These are phyloP conservation scores for Aspergillus ruber DNA, from an alignment of 2,329 filamentous ascomycete genomes.

Conservation along the genomic window DNA sequence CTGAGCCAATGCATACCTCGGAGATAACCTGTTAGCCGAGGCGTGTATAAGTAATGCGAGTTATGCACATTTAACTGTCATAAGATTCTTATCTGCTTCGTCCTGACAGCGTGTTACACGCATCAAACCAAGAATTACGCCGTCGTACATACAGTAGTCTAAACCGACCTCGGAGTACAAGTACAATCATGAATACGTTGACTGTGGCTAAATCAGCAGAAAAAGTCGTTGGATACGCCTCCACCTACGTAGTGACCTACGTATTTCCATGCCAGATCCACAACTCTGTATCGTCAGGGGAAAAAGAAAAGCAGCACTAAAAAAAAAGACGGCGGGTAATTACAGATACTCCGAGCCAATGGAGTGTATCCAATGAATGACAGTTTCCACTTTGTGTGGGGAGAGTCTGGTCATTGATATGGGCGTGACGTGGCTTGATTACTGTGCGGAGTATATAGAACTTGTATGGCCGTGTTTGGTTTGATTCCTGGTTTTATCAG, in stretches of 20 bases:
- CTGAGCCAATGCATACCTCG: too few species aligned
- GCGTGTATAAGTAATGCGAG: too few species aligned
- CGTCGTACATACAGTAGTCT: neutral
- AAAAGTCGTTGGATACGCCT: too few species aligned
- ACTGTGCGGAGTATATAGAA: too few species aligned
- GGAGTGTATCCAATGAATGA: too few species aligned
- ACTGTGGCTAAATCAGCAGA: neutral
- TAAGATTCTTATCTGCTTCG: too few species aligned
- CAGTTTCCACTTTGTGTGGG: too few species aligned
- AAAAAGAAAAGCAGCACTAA: neutral
- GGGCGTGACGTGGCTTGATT: neutral
- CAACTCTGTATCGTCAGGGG: neutral
- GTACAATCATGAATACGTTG: neutral
- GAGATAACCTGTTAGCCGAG: too few species aligned
- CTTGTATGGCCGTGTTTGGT: neutral
- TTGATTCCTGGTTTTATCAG: neutral
- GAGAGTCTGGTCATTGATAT: neutral
- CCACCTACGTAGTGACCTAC: neutral
- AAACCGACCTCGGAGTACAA: neutral
- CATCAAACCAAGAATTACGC: too few species aligned
- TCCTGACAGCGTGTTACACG: too few species aligned
- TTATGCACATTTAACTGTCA: too few species aligned
- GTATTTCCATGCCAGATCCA: neutral
- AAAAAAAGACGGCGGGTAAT: neutral
- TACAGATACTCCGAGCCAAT: too few species aligned